Base-by-base conservation (phyloP, 2,329 filamentous ascomycete species). In the Monosporascus sp. region DNA sequence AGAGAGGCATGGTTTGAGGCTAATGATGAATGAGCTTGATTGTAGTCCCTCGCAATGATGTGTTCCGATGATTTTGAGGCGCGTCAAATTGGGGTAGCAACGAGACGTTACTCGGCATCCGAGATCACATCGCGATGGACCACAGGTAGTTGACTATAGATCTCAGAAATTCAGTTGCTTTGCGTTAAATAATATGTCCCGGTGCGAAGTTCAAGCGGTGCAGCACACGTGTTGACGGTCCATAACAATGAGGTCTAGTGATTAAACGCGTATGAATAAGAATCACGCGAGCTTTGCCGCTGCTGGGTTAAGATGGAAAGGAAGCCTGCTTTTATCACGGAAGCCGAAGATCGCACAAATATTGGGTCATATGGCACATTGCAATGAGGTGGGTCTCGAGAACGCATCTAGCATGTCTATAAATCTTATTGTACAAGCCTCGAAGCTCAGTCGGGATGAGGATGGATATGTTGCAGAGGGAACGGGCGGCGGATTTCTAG, bases 131-230 rank as follows among this genome's bases (percentile, higher is more conserved):
- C 28, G 37, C 37, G 20, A 47, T 31, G 28, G 31, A 35, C 31
- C 31, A 37, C 17, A 35, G 24, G 35, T 52, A 47, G 40, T 20
- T 40, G 49, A 61, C 52, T 59, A 68, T 69, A 68, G 67, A 69
- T 62, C 48, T 59, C 58, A 63, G 57, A 61, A 66, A 66, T 62
- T 60, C 1, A 35, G 11, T 35, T 35, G 11, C 11, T 35, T 35
- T 35, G 9, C 31, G 14, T 35, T 35, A 35, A 14, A 14, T 43
- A 22, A 24, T 18, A 40, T 40, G 58, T 63, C 49, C 11, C 2
- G 20, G 14, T n/a, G 14, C 20, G 15, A 18, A 9, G 7, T 5
- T 37, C 17, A 20, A 20, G 38, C 18, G 5, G 9, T 43, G 40
- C 8, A 5, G 18, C 20, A 14, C 15, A 40, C 15, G 17, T 40